Conservation (phyloP, 805 yeast genomes). For the Kazachstania bromeliacearum region DNA sequence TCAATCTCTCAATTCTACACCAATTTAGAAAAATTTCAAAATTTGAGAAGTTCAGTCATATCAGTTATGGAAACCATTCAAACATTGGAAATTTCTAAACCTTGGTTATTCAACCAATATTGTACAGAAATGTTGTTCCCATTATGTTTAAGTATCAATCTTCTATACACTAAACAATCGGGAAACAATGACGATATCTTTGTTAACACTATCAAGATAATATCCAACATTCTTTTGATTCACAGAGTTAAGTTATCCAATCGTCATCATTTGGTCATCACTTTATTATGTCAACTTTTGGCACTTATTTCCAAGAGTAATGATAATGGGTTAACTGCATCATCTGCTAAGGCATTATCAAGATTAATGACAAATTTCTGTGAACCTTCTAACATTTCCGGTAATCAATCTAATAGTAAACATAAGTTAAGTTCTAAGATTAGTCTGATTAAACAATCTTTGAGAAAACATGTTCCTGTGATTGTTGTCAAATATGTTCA, state of each 20-base stretch:
- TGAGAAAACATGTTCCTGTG: constrained; percentile 56
- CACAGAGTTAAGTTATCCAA: constrained; percentile 63
- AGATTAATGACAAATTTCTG: constrained; percentile 61
- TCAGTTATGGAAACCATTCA: constrained; percentile 31
- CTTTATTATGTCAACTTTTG: constrained; percentile 42
- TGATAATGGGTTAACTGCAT: constrained; percentile 16
- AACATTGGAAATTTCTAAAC: constrained; percentile 36
- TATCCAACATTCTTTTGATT: constrained; percentile 53
- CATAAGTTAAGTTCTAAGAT: constrained; percentile 45
- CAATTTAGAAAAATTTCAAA: constrained; percentile 8
- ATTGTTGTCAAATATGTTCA: constrained; percentile 51
- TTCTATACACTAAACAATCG: background rate
- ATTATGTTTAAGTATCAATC: constrained; percentile 10
- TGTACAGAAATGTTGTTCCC: constrained; percentile 47
- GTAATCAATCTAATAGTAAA: constrained; percentile 22
- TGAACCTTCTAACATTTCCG: constrained; percentile 44
- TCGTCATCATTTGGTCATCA: constrained; percentile 60
- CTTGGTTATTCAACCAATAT: constrained; percentile 59
- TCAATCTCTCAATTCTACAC: constrained; percentile 28
- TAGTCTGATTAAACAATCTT: constrained; percentile 44
- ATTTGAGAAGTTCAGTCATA: constrained; percentile 5
- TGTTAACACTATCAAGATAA: constrained; percentile 34
- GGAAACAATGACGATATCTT: constrained; percentile 27
- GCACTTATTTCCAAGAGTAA: constrained; percentile 32
- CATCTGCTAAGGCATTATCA: constrained; percentile 40